A percentile compares a stretch with the other conserved stretches of the same genome.
phyloP scores from a whole-genome alignment of 192 early-diverging fungal species.

The Geranomyces variabilis region DNA sequence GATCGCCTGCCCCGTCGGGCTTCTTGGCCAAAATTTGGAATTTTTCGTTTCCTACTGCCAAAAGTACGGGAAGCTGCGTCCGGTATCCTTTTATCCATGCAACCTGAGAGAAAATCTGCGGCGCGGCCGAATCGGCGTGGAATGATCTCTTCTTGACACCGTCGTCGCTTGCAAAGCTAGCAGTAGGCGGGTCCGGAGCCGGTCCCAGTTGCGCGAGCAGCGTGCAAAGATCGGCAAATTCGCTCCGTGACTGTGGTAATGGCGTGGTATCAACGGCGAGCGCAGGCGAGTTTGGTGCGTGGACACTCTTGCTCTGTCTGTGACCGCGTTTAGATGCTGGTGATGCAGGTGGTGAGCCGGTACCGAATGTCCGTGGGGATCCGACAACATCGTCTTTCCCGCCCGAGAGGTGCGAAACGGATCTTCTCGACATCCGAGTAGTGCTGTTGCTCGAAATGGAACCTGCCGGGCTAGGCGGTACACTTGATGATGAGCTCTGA shows the following conservation, averaged over 20 bases:
- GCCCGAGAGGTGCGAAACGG: conserved; percentile 23
- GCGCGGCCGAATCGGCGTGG: background rate
- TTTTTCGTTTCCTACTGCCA: conserved; percentile 80
- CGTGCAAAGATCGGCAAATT: conserved; percentile 80
- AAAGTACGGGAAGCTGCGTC: conserved; percentile 69
- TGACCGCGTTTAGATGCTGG: background rate
- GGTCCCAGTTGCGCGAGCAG: conserved; percentile 87
- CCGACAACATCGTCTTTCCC: background rate
- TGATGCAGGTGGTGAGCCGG: background rate
- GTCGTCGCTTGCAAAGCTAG: background rate
- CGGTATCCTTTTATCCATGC: conserved; percentile 70
- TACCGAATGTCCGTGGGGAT: background rate
- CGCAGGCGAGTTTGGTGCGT: background rate
- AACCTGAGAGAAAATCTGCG: conserved; percentile 58
- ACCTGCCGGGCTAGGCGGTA: background rate
- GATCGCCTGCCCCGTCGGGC: conserved; percentile 48
- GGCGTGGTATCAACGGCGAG: background rate
- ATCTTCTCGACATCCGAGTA: conserved; percentile 8
- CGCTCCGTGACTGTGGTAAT: background rate
- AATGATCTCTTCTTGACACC: background rate
- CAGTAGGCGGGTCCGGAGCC: conserved; percentile 63
- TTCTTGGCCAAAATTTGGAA: conserved; percentile 67
- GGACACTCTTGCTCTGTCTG: background rate
- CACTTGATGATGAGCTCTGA: background rate
- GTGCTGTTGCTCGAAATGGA: background rate